Evolutionary conservation across 345 rosid genomes (phyloP).

Genomic region (Gossypium mustelinum): DNA sequence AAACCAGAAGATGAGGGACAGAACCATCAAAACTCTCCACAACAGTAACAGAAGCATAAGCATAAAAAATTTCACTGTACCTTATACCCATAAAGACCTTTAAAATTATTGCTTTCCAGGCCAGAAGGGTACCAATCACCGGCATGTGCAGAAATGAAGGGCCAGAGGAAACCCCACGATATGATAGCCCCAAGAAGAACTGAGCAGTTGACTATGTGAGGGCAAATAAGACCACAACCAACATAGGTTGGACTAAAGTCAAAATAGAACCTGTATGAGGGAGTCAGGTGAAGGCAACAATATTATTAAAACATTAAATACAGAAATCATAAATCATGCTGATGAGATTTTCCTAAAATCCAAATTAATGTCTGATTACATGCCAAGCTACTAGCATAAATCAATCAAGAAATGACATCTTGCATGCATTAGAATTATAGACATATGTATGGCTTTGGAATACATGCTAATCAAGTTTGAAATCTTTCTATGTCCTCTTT

Average conservation of each 20-base stretch:
- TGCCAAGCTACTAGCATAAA: not conserved
- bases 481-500: not conserved
- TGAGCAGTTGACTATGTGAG: slow-evolving; percentile 88
- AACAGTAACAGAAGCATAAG: not conserved
- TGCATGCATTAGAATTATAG: not conserved
- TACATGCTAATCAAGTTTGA: not conserved
- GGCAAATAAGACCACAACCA: slow-evolving; percentile 97
- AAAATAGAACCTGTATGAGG: slow-evolving; percentile 67
- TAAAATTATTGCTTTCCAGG: slow-evolving; percentile 73
- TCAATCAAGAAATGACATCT: slow-evolving; percentile 2
- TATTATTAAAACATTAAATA: not conserved
- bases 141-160: slow-evolving; percentile 61
- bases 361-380: slow-evolving; percentile 1
- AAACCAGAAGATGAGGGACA: not conserved
- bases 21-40: slow-evolving; percentile 12
- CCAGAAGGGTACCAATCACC: slow-evolving; percentile 91
- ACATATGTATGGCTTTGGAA: not conserved
- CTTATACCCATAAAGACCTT: slow-evolving; percentile 94
- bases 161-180: slow-evolving; percentile 95
- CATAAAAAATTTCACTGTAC: slow-evolving; percentile 26
- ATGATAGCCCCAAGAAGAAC: slow-evolving; percentile 85
- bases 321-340: not conserved
- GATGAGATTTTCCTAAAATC: not conserved
- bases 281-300: slow-evolving; percentile 7
- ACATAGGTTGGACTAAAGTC: slow-evolving; percentile 93